Conservation (phyloP, 73 alveolate species). For the Stentor coeruleus region DNA sequence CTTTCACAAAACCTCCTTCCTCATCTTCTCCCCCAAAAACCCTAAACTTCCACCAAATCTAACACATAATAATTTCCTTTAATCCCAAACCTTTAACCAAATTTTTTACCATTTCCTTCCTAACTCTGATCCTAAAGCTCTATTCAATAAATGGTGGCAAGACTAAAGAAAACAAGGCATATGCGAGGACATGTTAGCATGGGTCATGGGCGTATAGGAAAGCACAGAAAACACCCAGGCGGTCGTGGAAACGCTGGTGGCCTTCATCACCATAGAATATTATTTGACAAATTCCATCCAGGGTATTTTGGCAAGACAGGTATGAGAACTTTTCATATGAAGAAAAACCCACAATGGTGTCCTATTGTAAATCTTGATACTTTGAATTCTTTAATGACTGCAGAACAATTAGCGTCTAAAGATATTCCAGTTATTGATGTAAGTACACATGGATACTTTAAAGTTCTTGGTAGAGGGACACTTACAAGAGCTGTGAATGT, state of each 20-base stretch:
- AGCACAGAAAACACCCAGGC: slow-evolving; percentile 83
- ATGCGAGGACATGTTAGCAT: slow-evolving; percentile 91
- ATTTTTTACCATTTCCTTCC: too few species aligned
- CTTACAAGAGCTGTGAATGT: slow-evolving; percentile 90
- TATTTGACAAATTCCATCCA: too few species aligned
- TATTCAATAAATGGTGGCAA: slow-evolving; percentile 84
- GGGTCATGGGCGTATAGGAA: slow-evolving; percentile 97
- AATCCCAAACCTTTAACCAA: too few species aligned
- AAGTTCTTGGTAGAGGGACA: slow-evolving; percentile 96
- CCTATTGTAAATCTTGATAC: slow-evolving; percentile 90
- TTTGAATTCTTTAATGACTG: slow-evolving; percentile 87
- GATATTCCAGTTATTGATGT: slow-evolving; percentile 86
- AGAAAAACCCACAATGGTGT: slow-evolving; percentile 74
- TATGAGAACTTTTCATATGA: slow-evolving; percentile 88
- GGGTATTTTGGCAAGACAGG: slow-evolving; percentile 93
- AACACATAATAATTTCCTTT: too few species aligned
- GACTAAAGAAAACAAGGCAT: slow-evolving; percentile 84
- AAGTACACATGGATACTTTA: slow-evolving; percentile 93
- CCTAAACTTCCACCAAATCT: too few species aligned
- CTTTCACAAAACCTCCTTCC: too few species aligned
- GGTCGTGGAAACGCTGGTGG: slow-evolving; percentile 99
- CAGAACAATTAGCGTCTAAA: too few species aligned
- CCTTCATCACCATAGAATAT: slow-evolving; percentile 95
- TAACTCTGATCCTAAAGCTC: too few species aligned
- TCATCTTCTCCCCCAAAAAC: too few species aligned